Conservation (phyloP, 2,329 filamentous ascomycete species). For the Pyrenochaeta sp. region DNA sequence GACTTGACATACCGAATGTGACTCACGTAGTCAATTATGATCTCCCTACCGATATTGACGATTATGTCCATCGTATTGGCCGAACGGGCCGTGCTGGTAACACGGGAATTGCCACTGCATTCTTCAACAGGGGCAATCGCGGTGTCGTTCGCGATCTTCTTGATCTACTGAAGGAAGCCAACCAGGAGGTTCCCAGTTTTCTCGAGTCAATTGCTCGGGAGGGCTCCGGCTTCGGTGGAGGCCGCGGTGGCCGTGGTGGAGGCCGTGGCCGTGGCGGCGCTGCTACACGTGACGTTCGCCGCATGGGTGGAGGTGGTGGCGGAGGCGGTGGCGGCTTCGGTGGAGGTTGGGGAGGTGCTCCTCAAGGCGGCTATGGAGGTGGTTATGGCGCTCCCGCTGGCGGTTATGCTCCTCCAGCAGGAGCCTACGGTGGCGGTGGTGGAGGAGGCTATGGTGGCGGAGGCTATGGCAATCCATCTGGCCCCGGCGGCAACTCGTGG, state of each 20-base stretch:
- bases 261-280: constrained; percentile 75
- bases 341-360: constrained; percentile 52
- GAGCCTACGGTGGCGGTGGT: constrained; percentile 57
- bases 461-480: constrained; percentile 75
- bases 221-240: constrained; percentile 80
- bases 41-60: constrained; percentile 97
- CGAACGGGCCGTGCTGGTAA: constrained; percentile 99
- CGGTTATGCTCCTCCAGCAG: constrained; percentile 70
- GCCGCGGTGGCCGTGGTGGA: constrained; percentile 72
- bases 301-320: constrained; percentile 63
- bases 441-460: constrained; percentile 56
- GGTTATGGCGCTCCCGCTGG: constrained; percentile 57
- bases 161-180: constrained; percentile 98
- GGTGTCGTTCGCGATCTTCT: constrained; percentile 96
- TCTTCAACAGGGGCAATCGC: constrained; percentile 99
- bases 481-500: constrained; percentile 72
- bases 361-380: constrained; percentile 41
- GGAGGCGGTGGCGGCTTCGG: constrained; percentile 62
- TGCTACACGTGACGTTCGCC: constrained; percentile 87
- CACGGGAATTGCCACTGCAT: constrained; percentile 96
- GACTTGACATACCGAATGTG: constrained; percentile 94
- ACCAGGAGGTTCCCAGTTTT: constrained; percentile 94
- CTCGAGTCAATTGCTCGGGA: constrained; percentile 97
- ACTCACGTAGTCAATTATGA: constrained; percentile 99
- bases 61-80: constrained; percentile 99